Base-by-base conservation (phyloP, 345 rosid species). In the Syzygium oleosum region DNA sequence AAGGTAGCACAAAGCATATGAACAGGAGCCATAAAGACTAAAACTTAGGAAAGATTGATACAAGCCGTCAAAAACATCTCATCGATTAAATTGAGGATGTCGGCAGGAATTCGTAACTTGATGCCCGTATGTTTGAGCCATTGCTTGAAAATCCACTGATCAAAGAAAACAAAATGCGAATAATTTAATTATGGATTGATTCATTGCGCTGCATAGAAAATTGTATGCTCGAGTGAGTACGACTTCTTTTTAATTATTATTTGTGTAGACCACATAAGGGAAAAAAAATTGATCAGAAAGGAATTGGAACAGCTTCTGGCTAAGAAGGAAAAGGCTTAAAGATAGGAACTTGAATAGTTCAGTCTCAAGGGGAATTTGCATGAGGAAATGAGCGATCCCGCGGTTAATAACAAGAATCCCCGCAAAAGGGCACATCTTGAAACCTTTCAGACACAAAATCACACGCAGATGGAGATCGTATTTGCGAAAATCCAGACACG, bases 351-450 rank as follows among this genome's bases (percentile, higher is more conserved):
- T 38, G 25, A 38, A 19, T 19, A 73, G 49, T 73, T 73, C 83
- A 51, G 41, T 79, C 68, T 79, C 46, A 58, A 84, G 68, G 13
- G 52, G 59, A 49, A 34, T 13, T 53, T 12, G 85, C 21, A 79
- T 59, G 84, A 59, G 86, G 89, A 87, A 87, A 85, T 53, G 25
- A n/a, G 86, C 86, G 31, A 90, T 88, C 92, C 92, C 52, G 15
- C 49, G 95, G 94, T 85, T 49, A 90, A 90, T 56, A 88, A 83
- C 88, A 86, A n/a, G 85, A 90, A 85, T 87, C 87, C 53, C 51
- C 23, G 56, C 15, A 63, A 5, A 73, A 38, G 83, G 83, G 13
- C 83, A 17, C 83, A 38, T 21, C 27, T 73, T 22, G 14, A 5
- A 73, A 73, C 46, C 83, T 73, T 41, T 38, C 83, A 22, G 83